phyloP scores from a whole-genome alignment of 164 flowering plant species.

The Piper longum region DNA sequence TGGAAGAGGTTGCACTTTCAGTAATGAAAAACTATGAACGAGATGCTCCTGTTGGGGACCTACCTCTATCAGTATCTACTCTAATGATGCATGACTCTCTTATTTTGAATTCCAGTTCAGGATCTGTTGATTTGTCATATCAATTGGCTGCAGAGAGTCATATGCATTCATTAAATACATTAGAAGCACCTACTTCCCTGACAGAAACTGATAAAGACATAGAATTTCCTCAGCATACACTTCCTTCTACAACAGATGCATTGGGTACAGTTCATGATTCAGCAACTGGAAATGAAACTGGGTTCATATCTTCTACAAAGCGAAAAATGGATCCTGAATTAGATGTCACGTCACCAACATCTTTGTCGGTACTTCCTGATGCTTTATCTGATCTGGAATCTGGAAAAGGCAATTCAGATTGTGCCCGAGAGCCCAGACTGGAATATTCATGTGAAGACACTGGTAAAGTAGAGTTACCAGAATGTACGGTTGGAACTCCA shows the following conservation, averaged over 20 bases:
- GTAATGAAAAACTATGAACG: background rate
- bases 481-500: background rate
- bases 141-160: background rate
- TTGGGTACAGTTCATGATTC: background rate
- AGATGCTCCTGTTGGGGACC: background rate
- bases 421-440: background rate
- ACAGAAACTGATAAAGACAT: background rate
- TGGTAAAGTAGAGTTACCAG: background rate
- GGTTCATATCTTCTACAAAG: background rate
- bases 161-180: slow-evolving; percentile 1
- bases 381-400: background rate
- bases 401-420: background rate
- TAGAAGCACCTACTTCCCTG: slow-evolving; percentile 1
- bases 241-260: background rate
- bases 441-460: background rate
- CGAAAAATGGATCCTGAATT: background rate
- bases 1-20: background rate
- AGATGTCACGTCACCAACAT: background rate
- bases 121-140: slow-evolving; percentile 2
- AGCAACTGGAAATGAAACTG: background rate
- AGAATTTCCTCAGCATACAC: background rate
- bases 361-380: background rate
- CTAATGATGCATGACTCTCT: background rate
- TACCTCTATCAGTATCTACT: background rate
- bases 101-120: slow-evolving; percentile 3